Base-by-base conservation (phyloP, 108 stramenopile species). In the Fistulifera pelliculosa region DNA sequence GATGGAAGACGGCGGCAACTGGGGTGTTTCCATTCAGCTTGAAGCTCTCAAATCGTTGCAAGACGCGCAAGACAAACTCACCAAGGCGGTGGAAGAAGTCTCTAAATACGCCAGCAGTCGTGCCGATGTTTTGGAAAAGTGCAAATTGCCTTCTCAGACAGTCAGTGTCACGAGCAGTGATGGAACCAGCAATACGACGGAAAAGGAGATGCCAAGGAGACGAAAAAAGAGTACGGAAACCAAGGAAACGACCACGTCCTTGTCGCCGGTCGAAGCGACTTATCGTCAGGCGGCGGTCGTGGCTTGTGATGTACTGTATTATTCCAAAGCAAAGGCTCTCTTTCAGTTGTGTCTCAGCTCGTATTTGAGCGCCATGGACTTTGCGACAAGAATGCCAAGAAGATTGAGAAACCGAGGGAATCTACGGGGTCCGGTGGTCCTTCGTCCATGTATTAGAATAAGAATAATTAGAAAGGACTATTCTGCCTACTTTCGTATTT, bases 1-100 rank as follows among this genome's bases (percentile, higher is more conserved):
- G 35, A 77, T 81, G 66, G 80, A 81, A 61, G 92, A 94, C 54
- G 92, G 92, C 16, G 85, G 86, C 64, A 94, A 94, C 70, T 76
- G 70, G 63, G 74, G 74, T 19, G 74, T 76, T 24, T 83, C 73
- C 19, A 79, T 94, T 22, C 93, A 94, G 64, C 51, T 80, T 50
- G 68, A 75, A 15, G 70, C 78, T 19, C 24, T 70, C 38, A 83
- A 85, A 64, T 47, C 74, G 47, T 45, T 86, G 16, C 47, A 54
- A 38, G 83, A 84, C 11, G 61, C 66, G 38, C 61, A 64, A 48
- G 81, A 83, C 54, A 49, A 54, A 6, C 66, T 80, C 27, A 45
- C 38, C 39, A 79, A 71, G 42, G 14, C 47, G 15, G 43, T 82
- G 16, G 87, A 85, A 14, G 61, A 58, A 8, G 58, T 90, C 15